phyloP scores from a whole-genome alignment of 495 filamentous ascomycete species.

The Staphylotrichum longicolle region DNA sequence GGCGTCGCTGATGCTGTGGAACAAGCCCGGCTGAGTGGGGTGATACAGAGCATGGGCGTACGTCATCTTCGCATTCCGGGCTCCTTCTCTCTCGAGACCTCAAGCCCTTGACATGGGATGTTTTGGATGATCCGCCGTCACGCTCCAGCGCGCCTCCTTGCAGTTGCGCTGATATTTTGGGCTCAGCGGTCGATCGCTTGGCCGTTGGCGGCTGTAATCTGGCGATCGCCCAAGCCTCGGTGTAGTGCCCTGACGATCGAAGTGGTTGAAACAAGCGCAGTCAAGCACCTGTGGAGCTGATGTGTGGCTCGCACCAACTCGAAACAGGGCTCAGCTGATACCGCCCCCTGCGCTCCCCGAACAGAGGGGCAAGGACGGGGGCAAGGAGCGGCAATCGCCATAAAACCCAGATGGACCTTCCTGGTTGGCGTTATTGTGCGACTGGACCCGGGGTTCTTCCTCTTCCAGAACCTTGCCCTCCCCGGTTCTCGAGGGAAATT shows the following conservation, averaged over 20 bases:
- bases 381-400: conserved; percentile 2
- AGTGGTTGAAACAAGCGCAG: conserved; percentile 20
- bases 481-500: neutral
- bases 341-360: neutral
- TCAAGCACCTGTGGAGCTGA: conserved; percentile 6
- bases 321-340: conserved; percentile 12
- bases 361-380: conserved; percentile 5
- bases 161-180: neutral
- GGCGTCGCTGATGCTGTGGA: conserved; percentile 13
- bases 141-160: neutral
- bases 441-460: neutral
- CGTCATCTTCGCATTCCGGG: neutral
- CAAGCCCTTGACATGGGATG: neutral
- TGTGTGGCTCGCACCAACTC: conserved; percentile 16
- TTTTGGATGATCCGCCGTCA: neutral
- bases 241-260: conserved; percentile 13
- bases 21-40: conserved; percentile 3
- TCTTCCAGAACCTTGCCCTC: neutral
- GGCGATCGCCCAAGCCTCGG: conserved; percentile 5
- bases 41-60: neutral
- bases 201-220: neutral
- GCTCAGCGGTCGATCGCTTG: neutral
- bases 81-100: no score
- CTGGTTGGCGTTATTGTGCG: neutral
- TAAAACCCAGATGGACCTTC: conserved; percentile 7